Evolutionary conservation across 208 protist species (phyloP).

Genomic region (Entamoeba moshkovskii): DNA sequence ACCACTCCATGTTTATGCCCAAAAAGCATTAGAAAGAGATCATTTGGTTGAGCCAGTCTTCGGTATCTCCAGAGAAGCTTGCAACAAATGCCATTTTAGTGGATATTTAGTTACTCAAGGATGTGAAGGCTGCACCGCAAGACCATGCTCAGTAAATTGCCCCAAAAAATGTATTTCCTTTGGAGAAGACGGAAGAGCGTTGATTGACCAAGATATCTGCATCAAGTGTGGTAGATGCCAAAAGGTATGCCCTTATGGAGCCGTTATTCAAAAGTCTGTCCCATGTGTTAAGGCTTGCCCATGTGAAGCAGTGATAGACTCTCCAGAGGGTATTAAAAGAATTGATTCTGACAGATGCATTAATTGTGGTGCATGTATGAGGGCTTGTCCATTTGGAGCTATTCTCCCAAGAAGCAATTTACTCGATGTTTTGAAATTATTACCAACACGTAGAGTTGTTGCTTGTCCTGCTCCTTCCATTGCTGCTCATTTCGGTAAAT

Average conservation of each 20-base stretch:
- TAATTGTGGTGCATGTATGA: slow-evolving; percentile 20
- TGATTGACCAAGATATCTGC: slow-evolving; percentile 19
- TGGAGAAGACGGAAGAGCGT: slow-evolving; percentile 7
- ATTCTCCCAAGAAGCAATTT: background rate
- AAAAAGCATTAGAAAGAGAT: background rate
- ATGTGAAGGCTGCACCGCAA: slow-evolving; percentile 18
- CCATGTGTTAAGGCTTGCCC: slow-evolving; percentile 26
- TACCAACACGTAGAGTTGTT: too few species aligned
- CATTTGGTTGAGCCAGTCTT: background rate
- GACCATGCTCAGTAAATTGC: slow-evolving; percentile 19
- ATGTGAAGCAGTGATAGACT: slow-evolving; percentile 15
- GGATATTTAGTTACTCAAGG: slow-evolving; percentile 23
- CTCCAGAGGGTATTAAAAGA: background rate
- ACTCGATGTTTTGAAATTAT: too few species aligned
- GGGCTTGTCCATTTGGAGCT: slow-evolving; percentile 17
- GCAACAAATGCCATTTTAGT: background rate
- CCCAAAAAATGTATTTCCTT: slow-evolving; percentile 25
- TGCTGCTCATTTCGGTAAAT: too few species aligned
- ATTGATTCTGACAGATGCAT: slow-evolving; percentile 34
- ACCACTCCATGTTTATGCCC: background rate
- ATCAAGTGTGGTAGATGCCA: slow-evolving; percentile 17
- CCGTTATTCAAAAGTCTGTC: slow-evolving; percentile 13
- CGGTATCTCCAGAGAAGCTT: background rate
- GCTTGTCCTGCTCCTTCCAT: too few species aligned
- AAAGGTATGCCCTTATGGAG: slow-evolving; percentile 20